Base-by-base conservation (phyloP, 768 basidiomycete genomes). In the Phlebiopsis flavidoalba region DNA sequence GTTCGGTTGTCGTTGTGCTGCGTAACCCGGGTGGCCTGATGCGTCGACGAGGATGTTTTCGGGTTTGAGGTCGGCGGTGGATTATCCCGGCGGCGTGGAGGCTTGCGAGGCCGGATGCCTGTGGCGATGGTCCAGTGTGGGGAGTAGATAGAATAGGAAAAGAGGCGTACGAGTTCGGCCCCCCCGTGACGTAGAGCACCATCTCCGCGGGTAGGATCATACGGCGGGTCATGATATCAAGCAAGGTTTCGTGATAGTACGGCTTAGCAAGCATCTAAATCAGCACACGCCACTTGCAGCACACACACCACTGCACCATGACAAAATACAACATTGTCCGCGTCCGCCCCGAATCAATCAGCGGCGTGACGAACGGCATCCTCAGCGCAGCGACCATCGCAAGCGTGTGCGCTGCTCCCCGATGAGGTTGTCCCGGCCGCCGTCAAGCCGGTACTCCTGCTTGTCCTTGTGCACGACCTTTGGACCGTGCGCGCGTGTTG, bases 21-120 rank as follows among this genome's bases (percentile, higher is more conserved):
- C n/a, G n/a, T n/a, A n/a, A n/a, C n/a, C n/a, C 65, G 52, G 68
- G 51, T 74, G 71, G 33, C 73, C 74, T 4, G 66, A 64, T 7
- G 65, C 61, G 19, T 72, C 74, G 55, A 83, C 73, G 36, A 82
- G 72, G 43, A 82, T 75, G 66, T 83, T 83, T 64, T 73, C 75
- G 36, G 80, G 80, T 60, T 81, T 82, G 64, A 83, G 77, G 65
- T 83, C 81, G 22, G n/a, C 78, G 71, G 68, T 82, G 80, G 7
- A 80, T 72, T 64, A 80, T 76, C 19, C 57, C 62, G 12, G 63
- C 45, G 12, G 43, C 54, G 50, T 71, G 70, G 3, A 70, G 62
- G 43, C 21, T 47, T 8, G 57, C 48, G 19, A 70, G 37, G 2
- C 79, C 82, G 5, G 56, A 45, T 12, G 70, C 31, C 70, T 71